Base-by-base conservation (phyloP, 1,284 basidiomycete genomes). In the Irpex rosettiformis region DNA sequence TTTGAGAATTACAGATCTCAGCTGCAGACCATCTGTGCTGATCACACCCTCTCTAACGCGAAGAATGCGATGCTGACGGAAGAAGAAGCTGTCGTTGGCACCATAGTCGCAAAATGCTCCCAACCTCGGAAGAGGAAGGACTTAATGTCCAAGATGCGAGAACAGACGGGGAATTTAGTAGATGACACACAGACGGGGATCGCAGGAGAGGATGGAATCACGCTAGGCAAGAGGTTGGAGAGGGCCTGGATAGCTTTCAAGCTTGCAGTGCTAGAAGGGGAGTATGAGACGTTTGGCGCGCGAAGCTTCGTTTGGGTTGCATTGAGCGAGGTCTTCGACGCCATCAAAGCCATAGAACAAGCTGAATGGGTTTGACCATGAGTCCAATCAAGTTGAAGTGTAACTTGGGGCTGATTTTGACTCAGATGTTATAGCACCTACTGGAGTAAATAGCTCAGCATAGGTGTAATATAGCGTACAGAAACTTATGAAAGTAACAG, bases 251-350 rank as follows among this genome's bases (percentile, higher is more conserved):
- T 78, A 7, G 80, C 83, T 4, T 86, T 80, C 77, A 68, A 75
- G 59, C 64, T 84, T 7, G 75, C 79, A 0, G 58, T 69, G 4
- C 61, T 69, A 3, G 64, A 76, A 56, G 68, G 68, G 16, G 48
- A 51, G 48, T 24, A 51, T 10, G 69, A 73, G n/a, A 61, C 64
- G 3, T 86, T 86, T 63, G 86, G 85, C 1, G 80, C 79, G 22
- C 74, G 78, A 52, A 85, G 82, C 65, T 87, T 86, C 67, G 77
- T 78, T 29, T 88, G 82, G 81, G 67, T 88, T 24, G 78, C 82
- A 2, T 70, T 88, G 30, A 79, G 80, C 2, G 75, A 74, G 10
- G 73, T 84, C 30, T 85, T 87, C 60, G 75, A 76, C 25, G 67
- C 69, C 0, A 73, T 75, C 33, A 73, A 67, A 60, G 70, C 67